phyloP scores from a whole-genome alignment of 768 basidiomycete species.

The Leccinum boreale region DNA sequence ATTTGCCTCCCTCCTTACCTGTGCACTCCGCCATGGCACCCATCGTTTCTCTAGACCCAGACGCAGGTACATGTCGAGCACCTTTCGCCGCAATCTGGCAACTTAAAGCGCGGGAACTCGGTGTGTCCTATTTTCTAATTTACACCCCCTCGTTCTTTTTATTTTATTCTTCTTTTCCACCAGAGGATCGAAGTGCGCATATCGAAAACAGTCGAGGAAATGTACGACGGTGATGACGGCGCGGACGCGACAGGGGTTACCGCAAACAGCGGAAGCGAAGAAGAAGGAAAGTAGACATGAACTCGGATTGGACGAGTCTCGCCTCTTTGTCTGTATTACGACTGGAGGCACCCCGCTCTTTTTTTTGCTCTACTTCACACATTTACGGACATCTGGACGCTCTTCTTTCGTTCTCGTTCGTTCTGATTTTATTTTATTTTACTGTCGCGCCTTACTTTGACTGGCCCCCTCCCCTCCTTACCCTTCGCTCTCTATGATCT shows the following conservation, averaged over 20 bases:
- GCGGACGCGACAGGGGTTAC: neutral
- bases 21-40: neutral
- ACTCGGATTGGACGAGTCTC: neutral
- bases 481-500: neutral
- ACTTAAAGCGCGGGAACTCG: neutral
- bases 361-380: neutral
- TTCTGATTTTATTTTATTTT: neutral
- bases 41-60: neutral
- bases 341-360: neutral
- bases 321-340: neutral
- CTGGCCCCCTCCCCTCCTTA: neutral
- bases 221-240: conserved; percentile 6
- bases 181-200: conserved; percentile 16
- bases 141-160: neutral
- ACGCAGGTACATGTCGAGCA: neutral
- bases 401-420: neutral
- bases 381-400: neutral
- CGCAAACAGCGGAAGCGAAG: neutral
- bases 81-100: neutral
- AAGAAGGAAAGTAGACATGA: conserved; percentile 23
- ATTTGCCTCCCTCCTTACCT: neutral
- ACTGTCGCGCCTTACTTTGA: neutral
- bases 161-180: neutral
- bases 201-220: conserved; percentile 15
- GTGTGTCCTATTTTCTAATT: conserved; percentile 8